Conservation (phyloP, 225 moss, liverwort and hornwort species). For the Takakia lepidozioides region DNA sequence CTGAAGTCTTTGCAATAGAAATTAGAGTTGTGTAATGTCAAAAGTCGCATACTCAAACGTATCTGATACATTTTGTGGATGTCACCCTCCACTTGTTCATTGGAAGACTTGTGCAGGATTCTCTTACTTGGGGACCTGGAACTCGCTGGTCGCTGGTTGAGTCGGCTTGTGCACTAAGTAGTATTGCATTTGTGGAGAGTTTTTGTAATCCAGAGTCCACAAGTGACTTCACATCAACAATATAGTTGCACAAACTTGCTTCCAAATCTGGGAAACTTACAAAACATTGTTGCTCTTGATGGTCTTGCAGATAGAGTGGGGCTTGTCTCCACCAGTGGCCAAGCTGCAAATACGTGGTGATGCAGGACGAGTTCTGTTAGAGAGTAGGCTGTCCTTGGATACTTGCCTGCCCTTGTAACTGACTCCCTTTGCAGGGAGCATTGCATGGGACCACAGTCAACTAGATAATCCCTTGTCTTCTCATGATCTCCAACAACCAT, state of each 20-base stretch:
- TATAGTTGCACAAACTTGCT: background rate
- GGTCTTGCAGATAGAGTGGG: slow-evolving; percentile 69
- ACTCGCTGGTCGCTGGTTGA: no score
- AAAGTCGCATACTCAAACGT: no score
- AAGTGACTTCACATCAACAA: background rate
- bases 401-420: no score
- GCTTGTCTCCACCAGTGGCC: slow-evolving; percentile 36
- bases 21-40: no score
- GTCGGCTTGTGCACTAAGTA: no score
- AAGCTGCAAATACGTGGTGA: slow-evolving; percentile 75
- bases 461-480: no score
- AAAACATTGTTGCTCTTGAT: background rate
- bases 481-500: no score
- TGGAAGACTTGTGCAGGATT: slow-evolving; percentile 1
- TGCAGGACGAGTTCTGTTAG: slow-evolving; percentile 52
- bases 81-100: background rate
- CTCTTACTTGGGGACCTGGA: no score
- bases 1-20: no score
- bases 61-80: no score
- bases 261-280: background rate
- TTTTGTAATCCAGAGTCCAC: background rate
- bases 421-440: no score
- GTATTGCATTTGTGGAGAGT: background rate
- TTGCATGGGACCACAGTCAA: no score
- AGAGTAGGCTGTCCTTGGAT: slow-evolving; percentile 52